Evolutionary conservation across 768 basidiomycete species (phyloP).

Genomic region (Xerocomellus amylosporus): DNA sequence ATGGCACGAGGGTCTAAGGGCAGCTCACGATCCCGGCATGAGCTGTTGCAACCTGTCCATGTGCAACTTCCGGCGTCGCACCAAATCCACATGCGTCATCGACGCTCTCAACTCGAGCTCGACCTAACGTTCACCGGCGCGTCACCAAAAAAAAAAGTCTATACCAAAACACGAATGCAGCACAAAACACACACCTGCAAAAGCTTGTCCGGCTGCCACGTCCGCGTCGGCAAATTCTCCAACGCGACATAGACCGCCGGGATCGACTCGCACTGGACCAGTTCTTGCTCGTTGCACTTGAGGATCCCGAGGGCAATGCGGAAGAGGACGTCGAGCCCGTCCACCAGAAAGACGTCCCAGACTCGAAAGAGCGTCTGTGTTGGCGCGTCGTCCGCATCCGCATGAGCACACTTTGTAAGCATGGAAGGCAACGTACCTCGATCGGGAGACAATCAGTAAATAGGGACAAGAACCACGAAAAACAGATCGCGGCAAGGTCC

Average conservation of each 20-base stretch:
- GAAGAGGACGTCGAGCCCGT: constrained; percentile 89
- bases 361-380: constrained; percentile 85
- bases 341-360: constrained; percentile 94
- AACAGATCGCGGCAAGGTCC: constrained; percentile 91
- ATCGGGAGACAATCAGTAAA: constrained; percentile 96
- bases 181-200: constrained; percentile 57
- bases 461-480: constrained; percentile 96
- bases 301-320: constrained; percentile 88
- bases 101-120: constrained; percentile 56
- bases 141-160: background rate
- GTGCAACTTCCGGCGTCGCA: constrained; percentile 52
- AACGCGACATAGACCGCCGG: constrained; percentile 87
- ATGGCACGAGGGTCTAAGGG: too few species aligned
- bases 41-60: constrained; percentile 44
- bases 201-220: constrained; percentile 92
- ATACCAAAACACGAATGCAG: background rate
- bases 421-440: constrained; percentile 53
- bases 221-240: constrained; percentile 84
- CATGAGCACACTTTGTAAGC: background rate
- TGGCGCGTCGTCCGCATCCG: background rate
- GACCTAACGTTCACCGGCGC: constrained; percentile 33
- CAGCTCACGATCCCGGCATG: constrained; percentile 27
- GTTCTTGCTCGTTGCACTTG: constrained; percentile 77
- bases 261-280: constrained; percentile 80
- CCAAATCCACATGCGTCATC: constrained; percentile 54